A percentile compares a stretch with the other conserved stretches of the same genome.
Conservation (phyloP, 1,284 basidiomycete species). For the Entoloma clypeatum region DNA sequence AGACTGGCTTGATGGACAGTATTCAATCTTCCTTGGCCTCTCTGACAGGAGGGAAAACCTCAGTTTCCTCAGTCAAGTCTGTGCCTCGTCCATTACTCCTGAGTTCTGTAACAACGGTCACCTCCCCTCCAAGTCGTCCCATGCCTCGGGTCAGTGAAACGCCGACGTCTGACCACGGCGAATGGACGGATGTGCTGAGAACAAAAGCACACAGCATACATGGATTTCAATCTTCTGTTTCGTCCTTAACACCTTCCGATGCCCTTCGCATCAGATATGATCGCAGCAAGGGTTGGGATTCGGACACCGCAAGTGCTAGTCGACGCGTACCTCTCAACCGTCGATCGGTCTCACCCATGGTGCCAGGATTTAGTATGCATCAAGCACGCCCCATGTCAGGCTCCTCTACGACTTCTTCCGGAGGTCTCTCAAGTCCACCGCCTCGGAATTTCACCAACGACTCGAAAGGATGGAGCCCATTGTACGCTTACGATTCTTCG, state of each 20-base stretch:
- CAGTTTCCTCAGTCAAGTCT: slow-evolving; percentile 32
- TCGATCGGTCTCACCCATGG: slow-evolving; percentile 69
- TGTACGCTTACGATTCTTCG: slow-evolving; percentile 25
- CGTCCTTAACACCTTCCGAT: slow-evolving; percentile 56
- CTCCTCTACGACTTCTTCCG: slow-evolving; percentile 29
- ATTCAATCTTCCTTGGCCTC: slow-evolving; percentile 43
- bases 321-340: slow-evolving; percentile 60
- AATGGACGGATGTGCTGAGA: slow-evolving; percentile 52
- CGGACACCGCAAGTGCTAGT: slow-evolving; percentile 46
- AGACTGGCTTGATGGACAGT: slow-evolving; percentile 34
- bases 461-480: slow-evolving; percentile 24
- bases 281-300: slow-evolving; percentile 51
- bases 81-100: slow-evolving; percentile 57
- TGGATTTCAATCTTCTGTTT: slow-evolving; percentile 59
- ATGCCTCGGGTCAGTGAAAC: slow-evolving; percentile 36
- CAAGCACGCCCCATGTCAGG: slow-evolving; percentile 23
- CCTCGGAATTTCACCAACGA: slow-evolving; percentile 17
- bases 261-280: slow-evolving; percentile 28
- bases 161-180: slow-evolving; percentile 27
- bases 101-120: slow-evolving; percentile 44
- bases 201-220: slow-evolving; percentile 36
- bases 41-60: slow-evolving; percentile 29
- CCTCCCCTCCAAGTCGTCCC: slow-evolving; percentile 25
- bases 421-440: slow-evolving; percentile 25
- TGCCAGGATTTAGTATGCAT: slow-evolving; percentile 42